phyloP scores from a whole-genome alignment of 2,329 filamentous ascomycete genomes.

The Knoxdaviesia proteae region DNA sequence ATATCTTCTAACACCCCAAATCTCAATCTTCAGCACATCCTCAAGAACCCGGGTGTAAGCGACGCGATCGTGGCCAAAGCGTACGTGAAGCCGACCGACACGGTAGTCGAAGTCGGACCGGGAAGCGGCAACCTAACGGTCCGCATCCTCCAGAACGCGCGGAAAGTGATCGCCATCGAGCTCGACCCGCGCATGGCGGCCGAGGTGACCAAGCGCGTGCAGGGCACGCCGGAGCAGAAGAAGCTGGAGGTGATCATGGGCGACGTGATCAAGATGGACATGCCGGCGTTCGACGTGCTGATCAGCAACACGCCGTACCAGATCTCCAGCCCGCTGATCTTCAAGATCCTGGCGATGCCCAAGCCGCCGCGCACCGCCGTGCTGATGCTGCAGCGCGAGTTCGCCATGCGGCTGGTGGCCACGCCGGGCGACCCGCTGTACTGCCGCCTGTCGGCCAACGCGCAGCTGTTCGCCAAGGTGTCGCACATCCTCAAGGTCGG shows the following conservation, averaged over 20 bases:
- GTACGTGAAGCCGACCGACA: conserved; percentile 71
- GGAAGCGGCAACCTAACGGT: conserved; percentile 80
- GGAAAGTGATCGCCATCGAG: conserved; percentile 67
- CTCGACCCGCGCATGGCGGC: conserved; percentile 93
- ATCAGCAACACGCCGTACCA: conserved; percentile 50
- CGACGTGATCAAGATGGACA: conserved; percentile 71
- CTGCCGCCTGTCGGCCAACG: conserved; percentile 76
- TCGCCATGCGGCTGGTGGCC: conserved; percentile 75
- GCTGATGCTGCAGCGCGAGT: conserved; percentile 94
- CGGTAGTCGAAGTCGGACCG: conserved; percentile 80
- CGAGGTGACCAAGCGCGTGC: conserved; percentile 82
- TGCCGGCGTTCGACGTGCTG: conserved; percentile 61
- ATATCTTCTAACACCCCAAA: background rate
- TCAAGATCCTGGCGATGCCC: conserved; percentile 65
- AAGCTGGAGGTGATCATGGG: conserved; percentile 75
- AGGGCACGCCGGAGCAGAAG: conserved; percentile 68
- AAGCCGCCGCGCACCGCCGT: conserved; percentile 68
- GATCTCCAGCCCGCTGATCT: conserved; percentile 82
- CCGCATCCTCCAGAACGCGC: conserved; percentile 70
- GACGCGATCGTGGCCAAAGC: conserved; percentile 55
- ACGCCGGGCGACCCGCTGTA: conserved; percentile 77
- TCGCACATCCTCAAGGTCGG: conserved; percentile 79
- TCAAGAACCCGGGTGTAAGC: conserved; percentile 78
- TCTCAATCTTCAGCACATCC: conserved; percentile 41
- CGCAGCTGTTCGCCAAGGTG: conserved; percentile 60